A percentile compares a stretch with the other conserved stretches of the same genome.
phyloP scores from a whole-genome alignment of 768 basidiomycete species.

The Mycena galopus region DNA sequence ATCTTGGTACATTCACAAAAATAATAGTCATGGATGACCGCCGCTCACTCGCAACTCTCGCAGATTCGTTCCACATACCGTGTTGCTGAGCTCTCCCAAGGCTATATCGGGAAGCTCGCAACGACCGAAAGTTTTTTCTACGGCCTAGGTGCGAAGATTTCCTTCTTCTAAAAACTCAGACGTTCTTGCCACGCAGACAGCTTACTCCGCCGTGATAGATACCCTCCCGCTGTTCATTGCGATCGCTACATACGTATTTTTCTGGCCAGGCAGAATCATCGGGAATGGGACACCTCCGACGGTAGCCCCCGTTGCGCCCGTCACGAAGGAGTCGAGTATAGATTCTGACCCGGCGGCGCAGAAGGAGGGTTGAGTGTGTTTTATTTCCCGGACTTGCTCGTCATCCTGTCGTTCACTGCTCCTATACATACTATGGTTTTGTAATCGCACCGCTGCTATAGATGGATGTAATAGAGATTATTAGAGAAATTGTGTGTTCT shows the following conservation, averaged over 20 bases:
- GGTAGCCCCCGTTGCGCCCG: neutral
- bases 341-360: conserved; percentile 22
- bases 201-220: conserved; percentile 43
- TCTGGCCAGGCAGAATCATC: conserved; percentile 78
- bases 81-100: conserved; percentile 71
- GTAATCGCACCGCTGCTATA: no score
- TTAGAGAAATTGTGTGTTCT: no score
- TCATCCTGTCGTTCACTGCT: neutral
- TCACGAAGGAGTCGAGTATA: conserved; percentile 22
- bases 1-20: conserved; percentile 63
- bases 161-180: neutral
- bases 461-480: no score
- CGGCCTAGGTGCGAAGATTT: conserved; percentile 52
- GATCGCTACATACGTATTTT: conserved; percentile 64
- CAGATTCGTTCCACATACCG: conserved; percentile 77
- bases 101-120: conserved; percentile 69
- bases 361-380: conserved; percentile 7
- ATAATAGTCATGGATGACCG: neutral
- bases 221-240: conserved; percentile 76
- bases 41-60: neutral
- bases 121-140: conserved; percentile 76
- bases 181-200: neutral
- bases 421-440: conserved; percentile 1
- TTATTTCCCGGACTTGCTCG: neutral
- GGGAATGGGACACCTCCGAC: conserved; percentile 22